Evolutionary conservation across 1,284 basidiomycete genomes (phyloP).

Genomic region (Pseudozyma thailandica): DNA sequence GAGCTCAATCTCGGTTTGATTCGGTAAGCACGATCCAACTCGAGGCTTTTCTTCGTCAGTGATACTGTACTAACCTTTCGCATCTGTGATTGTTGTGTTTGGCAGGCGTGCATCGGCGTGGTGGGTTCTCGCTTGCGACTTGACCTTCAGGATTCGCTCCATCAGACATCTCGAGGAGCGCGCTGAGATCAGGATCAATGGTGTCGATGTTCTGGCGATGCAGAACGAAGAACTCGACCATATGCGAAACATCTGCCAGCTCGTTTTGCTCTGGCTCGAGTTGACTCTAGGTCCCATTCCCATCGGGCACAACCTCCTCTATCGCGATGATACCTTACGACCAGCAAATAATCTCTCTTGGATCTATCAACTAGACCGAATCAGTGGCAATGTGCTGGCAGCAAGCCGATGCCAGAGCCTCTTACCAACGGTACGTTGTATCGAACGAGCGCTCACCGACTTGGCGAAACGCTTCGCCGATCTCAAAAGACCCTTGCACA

Average conservation of each 20-base stretch:
- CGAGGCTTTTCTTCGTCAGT: no score
- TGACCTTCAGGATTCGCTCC: constrained; percentile 9
- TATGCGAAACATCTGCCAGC: constrained; percentile 26
- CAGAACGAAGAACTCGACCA: constrained; percentile 20
- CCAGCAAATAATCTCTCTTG: not conserved
- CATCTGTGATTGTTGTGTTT: no score
- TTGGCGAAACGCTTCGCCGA: constrained; percentile 3
- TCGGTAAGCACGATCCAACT: no score
- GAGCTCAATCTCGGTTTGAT: constrained; percentile 21
- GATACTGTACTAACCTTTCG: no score
- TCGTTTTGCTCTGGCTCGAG: constrained; percentile 31
- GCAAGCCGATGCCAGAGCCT: not conserved
- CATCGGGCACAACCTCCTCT: not conserved
- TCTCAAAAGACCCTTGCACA: no score
- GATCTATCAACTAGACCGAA: constrained; percentile 20
- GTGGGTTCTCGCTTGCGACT: constrained; percentile 15
- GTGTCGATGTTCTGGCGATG: constrained; percentile 15
- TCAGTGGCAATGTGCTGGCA: constrained; percentile 23
- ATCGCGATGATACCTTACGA: no score
- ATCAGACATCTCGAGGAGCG: constrained; percentile 4
- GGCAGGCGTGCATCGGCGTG: constrained; percentile 25
- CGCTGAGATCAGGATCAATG: constrained; percentile 20
- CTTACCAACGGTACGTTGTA: constrained; percentile 4
- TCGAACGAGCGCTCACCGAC: constrained; percentile 6
- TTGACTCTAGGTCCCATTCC: constrained; percentile 4